Conservation (phyloP, 1,284 basidiomycete genomes). For the Naganishia albida region DNA sequence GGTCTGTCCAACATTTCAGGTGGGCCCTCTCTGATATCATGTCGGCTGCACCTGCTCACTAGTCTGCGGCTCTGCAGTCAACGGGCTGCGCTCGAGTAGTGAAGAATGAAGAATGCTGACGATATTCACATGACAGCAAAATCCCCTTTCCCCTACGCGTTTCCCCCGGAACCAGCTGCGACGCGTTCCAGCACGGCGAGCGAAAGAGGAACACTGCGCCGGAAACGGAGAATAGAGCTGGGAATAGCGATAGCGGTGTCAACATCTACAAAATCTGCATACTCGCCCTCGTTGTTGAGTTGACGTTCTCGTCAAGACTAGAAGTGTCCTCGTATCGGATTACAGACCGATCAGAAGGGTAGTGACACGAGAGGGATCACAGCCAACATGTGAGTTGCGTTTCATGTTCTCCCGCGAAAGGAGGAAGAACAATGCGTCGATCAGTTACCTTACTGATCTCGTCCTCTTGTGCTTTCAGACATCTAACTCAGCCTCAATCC, state of each 20-base stretch:
- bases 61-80: too few species aligned
- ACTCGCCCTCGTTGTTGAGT: background rate
- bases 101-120: too few species aligned
- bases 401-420: background rate
- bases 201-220: background rate
- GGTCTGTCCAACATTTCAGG: too few species aligned
- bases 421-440: background rate
- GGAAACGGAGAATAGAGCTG: background rate
- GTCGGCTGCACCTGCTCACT: too few species aligned
- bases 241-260: background rate
- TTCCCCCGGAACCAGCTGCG: background rate
- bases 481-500: background rate
- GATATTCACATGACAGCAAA: too few species aligned
- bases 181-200: background rate
- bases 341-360: slow-evolving; percentile 2
- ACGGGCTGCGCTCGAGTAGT: too few species aligned
- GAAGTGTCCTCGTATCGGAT: background rate
- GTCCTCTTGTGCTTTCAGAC: background rate
- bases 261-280: background rate
- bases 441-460: background rate
- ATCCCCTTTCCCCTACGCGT: background rate
- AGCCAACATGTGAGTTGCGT: background rate
- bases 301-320: background rate
- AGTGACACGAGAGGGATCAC: background rate
- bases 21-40: too few species aligned